These are phyloP conservation scores for Cryptococcus neoformans DNA, from an alignment of 1,284 basidiomycete species.

Conservation along the genomic window DNA sequence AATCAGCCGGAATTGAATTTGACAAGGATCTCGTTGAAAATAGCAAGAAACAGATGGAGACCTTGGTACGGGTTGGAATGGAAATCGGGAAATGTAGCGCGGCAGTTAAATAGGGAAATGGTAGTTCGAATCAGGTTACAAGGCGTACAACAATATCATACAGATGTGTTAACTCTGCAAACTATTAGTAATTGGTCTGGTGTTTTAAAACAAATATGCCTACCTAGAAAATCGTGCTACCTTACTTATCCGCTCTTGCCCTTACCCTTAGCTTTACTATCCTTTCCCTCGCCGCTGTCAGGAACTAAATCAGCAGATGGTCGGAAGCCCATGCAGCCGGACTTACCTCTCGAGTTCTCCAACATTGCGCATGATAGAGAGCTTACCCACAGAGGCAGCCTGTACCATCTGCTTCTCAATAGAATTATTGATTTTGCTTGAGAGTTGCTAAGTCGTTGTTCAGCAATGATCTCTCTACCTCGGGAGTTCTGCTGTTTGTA, in stretches of 20 bases:
- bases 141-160: constrained; percentile 13
- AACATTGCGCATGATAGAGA: constrained; percentile 75
- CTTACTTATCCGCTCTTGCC: constrained; percentile 16
- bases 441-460: constrained; percentile 59
- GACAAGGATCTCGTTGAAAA: constrained; percentile 66
- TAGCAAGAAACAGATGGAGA: constrained; percentile 63
- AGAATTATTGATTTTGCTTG: constrained; percentile 81
- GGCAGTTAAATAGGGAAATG: neutral
- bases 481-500: neutral
- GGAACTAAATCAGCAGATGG: neutral
- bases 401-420: constrained; percentile 85
- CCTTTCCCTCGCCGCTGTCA: constrained; percentile 19
- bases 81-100: constrained; percentile 38
- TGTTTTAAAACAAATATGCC: neutral
- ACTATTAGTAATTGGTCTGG: neutral
- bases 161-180: neutral
- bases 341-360: constrained; percentile 37
- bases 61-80: constrained; percentile 63
- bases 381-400: constrained; percentile 71
- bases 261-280: constrained; percentile 21
- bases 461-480: neutral
- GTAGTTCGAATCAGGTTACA: neutral
- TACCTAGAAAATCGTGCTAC: neutral
- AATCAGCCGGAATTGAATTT: constrained; percentile 53
- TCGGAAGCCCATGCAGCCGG: neutral